phyloP scores from a whole-genome alignment of 768 basidiomycete species.

The Kwoniella bestiolae region DNA sequence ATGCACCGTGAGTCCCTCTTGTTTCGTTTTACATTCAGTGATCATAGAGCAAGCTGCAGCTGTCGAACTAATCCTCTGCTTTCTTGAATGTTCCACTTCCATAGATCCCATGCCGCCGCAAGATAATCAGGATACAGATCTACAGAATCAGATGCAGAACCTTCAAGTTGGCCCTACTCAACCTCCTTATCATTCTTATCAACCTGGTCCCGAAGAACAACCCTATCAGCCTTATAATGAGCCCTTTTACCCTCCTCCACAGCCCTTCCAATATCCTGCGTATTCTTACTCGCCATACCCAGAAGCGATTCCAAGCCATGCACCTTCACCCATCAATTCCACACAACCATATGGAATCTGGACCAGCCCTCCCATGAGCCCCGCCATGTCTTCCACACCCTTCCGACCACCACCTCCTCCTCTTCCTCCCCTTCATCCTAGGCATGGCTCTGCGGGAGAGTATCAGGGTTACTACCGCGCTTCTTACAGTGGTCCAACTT shows the following conservation, averaged over 20 bases:
- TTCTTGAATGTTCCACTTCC: not conserved
- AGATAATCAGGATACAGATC: slow-evolving; percentile 1
- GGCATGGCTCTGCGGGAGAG: slow-evolving; percentile 20
- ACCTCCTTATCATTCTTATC: slow-evolving; percentile 8
- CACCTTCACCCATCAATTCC: slow-evolving; percentile 10
- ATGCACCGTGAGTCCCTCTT: not conserved
- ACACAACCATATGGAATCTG: slow-evolving; percentile 16
- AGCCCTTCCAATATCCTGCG: slow-evolving; percentile 9
- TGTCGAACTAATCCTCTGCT: not conserved
- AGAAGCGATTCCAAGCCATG: not conserved
- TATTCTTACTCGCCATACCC: slow-evolving; percentile 12
- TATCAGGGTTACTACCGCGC: not conserved
- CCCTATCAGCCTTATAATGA: slow-evolving; percentile 11
- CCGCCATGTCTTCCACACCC: slow-evolving; percentile 3
- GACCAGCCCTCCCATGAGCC: slow-evolving; percentile 34
- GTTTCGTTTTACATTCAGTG: no score
- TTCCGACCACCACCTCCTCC: not conserved
- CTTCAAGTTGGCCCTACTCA: slow-evolving; percentile 11
- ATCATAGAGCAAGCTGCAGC: no score
- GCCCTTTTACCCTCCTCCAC: slow-evolving; percentile 5
- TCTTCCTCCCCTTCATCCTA: not conserved
- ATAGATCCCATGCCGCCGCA: not conserved
- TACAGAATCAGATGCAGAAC: slow-evolving; percentile 4
- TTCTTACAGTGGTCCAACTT: slow-evolving; percentile 12
- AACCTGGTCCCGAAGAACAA: slow-evolving; percentile 5